Base-by-base conservation (phyloP, 495 filamentous ascomycete genomes). In the Talaromyces thailandensis region DNA sequence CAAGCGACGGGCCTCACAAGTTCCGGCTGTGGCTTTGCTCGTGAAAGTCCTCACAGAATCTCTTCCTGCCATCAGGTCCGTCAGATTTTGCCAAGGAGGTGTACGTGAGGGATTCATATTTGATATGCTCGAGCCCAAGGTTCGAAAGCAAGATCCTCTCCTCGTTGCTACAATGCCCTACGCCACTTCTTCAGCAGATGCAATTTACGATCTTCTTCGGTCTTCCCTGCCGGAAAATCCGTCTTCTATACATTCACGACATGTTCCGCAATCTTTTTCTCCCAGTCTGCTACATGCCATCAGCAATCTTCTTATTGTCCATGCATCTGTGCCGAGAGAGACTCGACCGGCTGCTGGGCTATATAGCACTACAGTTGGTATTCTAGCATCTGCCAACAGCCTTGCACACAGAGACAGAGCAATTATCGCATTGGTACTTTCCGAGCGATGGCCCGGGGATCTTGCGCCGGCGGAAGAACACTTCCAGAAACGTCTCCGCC, bases 71-170 rank as follows among this genome's bases (percentile, higher is more conserved):
- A 90, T 96, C 64, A 82, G 80, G 55, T 80, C 85, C 24, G 89
- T 90, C 2, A 83, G 84, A 14, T 97, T 96, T 74, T 93, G 90
- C 67, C 86, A 91, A 66, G 93, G 85, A 2, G 93, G 93, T 9
- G 91, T 96, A 52, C 82, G 92, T 26, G 93, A 96, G 71, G 93
- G 93, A 0, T 82, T 86, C 1, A 72, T 95, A 26, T 92, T 88
- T 73, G 80, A 86, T 70, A 85, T 80, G 60, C 79, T 95, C 16
- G 79, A 84, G 0, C 62, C 71, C 6, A 67, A 74, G 3, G 70
- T 89, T 16, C 83, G 88, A 57, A 79, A 84, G 37, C 79, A 82
- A 67, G 77, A 87, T 69, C 90, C 93, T 1, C 68, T 96, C 14
- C 68, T 82, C 48, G 79, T 83, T 6, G 86, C 83, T 11, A 89